These are phyloP conservation scores for Stagonosporopsis cucurbitacearum DNA, from an alignment of 2,329 filamentous ascomycete species.

Conservation along the genomic window DNA sequence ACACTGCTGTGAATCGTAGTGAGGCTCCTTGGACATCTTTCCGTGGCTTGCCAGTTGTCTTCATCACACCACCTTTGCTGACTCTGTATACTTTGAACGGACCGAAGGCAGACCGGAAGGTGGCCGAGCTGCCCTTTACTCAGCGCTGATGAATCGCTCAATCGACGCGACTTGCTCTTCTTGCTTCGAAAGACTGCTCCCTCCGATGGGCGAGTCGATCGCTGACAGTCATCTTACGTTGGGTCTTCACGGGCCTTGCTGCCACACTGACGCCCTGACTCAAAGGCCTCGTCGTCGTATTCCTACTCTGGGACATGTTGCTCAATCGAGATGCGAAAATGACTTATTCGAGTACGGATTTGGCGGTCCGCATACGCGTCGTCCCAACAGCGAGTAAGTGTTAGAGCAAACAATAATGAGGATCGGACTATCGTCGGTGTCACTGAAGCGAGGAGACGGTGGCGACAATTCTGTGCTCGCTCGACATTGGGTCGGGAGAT, in stretches of 20 bases:
- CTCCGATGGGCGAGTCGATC: neutral
- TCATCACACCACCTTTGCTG: neutral
- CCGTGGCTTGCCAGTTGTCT: neutral
- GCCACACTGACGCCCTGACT: neutral
- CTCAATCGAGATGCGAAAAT: neutral
- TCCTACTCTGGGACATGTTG: neutral
- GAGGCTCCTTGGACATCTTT: neutral
- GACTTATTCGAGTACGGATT: neutral
- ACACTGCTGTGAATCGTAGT: neutral
- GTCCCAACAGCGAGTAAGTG: neutral
- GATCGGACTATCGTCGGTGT: neutral
- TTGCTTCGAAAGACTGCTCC: neutral
- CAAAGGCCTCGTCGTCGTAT: neutral
- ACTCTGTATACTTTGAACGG: neutral
- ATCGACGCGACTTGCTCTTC: neutral
- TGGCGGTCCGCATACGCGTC: neutral
- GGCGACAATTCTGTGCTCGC: neutral
- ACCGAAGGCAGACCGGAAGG: neutral
- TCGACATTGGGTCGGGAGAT: slow-evolving; percentile 8
- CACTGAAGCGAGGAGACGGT: neutral
- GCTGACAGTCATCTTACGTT: neutral
- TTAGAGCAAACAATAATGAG: neutral
- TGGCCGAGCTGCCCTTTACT: neutral
- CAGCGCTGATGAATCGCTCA: neutral
- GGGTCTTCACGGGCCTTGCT: neutral